phyloP scores from a whole-genome alignment of 306 rosid species.

The Begonia loranthoides region DNA sequence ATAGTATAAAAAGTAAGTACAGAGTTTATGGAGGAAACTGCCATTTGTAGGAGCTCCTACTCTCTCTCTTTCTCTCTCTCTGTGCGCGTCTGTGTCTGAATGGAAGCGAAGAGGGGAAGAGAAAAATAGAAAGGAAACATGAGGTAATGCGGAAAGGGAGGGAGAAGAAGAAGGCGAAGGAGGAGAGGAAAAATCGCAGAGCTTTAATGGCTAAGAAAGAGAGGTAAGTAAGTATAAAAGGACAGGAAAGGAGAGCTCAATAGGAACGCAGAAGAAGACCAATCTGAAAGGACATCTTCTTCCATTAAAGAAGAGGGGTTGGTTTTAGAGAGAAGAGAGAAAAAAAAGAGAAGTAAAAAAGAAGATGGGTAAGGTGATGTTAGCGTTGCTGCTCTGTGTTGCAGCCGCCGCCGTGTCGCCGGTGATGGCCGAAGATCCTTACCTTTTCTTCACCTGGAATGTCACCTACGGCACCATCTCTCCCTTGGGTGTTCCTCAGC shows the following conservation, averaged over 20 bases:
- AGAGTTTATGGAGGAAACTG: no score
- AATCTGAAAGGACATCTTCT: slow-evolving; percentile 17
- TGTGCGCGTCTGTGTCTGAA: no score
- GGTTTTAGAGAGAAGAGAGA: slow-evolving; percentile 9
- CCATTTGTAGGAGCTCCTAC: no score
- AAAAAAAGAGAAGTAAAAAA: not conserved
- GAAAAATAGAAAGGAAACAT: not conserved
- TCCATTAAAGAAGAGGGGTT: slow-evolving; percentile 12
- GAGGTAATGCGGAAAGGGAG: not conserved
- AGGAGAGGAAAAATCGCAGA: not conserved
- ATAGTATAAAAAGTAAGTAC: no score
- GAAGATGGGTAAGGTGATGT: slow-evolving; percentile 11
- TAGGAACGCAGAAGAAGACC: slow-evolving; percentile 16
- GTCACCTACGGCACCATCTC: slow-evolving; percentile 63
- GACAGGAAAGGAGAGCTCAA: not conserved
- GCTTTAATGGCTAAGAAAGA: slow-evolving; percentile 11
- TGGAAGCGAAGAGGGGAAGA: not conserved
- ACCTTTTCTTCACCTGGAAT: slow-evolving; percentile 53
- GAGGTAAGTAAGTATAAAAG: slow-evolving; percentile 20
- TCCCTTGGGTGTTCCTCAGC: slow-evolving; percentile 75
- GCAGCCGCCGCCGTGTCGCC: slow-evolving; percentile 11
- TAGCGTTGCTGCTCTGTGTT: slow-evolving; percentile 25
- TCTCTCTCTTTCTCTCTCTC: no score
- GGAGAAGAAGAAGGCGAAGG: not conserved
- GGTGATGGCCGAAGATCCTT: slow-evolving; percentile 51